Evolutionary conservation across 2,329 filamentous ascomycete species (phyloP).

Genomic region (Sporothrix phasma): DNA sequence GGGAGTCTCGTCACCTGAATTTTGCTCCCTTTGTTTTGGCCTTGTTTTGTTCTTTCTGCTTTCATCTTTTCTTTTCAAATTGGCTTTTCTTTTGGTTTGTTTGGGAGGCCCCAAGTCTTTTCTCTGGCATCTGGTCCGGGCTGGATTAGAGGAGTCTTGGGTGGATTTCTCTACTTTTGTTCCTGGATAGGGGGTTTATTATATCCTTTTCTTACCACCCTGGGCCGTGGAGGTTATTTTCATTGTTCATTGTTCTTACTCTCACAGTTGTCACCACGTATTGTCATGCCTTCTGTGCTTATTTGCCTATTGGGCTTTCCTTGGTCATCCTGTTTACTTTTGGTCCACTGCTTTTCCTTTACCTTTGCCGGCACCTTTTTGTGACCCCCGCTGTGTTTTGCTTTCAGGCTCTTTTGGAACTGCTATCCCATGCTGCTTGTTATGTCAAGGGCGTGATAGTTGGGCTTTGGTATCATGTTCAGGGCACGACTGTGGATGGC

Average conservation of each 20-base stretch:
- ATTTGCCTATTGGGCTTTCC: background rate
- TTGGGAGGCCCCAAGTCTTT: slow-evolving; percentile 14
- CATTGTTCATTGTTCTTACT: background rate
- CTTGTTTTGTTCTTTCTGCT: background rate
- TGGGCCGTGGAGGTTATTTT: background rate
- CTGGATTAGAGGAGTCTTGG: slow-evolving; percentile 17
- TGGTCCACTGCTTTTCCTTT: background rate
- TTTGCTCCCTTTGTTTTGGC: background rate
- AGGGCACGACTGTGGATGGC: background rate
- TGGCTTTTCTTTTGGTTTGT: background rate
- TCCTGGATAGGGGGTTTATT: background rate
- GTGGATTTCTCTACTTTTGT: slow-evolving; percentile 12
- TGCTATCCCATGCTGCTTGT: background rate
- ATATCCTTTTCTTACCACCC: slow-evolving; percentile 5
- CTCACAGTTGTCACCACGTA: background rate
- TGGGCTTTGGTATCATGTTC: background rate
- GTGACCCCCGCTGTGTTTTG: slow-evolving; percentile 3
- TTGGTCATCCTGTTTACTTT: background rate
- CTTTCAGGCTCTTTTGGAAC: background rate
- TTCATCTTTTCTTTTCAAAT: background rate
- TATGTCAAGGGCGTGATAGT: background rate
- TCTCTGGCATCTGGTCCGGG: slow-evolving; percentile 11
- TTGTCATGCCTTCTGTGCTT: background rate
- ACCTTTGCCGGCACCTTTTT: too few species aligned
- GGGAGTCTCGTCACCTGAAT: too few species aligned